These are phyloP conservation scores for Fusarium staphyleae DNA, from an alignment of 2,329 filamentous ascomycete genomes.

Conservation along the genomic window DNA sequence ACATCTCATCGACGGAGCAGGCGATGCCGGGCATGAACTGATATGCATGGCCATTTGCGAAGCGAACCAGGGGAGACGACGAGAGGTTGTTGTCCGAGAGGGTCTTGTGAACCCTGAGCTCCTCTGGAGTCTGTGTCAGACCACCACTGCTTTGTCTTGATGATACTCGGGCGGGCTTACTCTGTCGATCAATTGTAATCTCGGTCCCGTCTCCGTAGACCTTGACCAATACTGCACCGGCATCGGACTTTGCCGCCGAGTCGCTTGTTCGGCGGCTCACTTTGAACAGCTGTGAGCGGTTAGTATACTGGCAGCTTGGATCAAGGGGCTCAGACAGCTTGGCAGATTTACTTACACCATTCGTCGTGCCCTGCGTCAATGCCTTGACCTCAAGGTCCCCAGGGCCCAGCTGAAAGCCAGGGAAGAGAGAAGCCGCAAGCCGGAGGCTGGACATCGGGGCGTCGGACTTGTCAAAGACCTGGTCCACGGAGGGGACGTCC, in stretches of 20 bases:
- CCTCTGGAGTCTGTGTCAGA: slow-evolving; percentile 11
- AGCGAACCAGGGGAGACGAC: slow-evolving; percentile 28
- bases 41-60: slow-evolving; percentile 33
- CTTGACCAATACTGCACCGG: slow-evolving; percentile 25
- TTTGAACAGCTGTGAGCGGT: slow-evolving; percentile 28
- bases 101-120: slow-evolving; percentile 30
- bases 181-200: slow-evolving; percentile 33
- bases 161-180: slow-evolving; percentile 15
- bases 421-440: slow-evolving; percentile 24
- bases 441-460: slow-evolving; percentile 15
- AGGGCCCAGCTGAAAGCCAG: not conserved
- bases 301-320: not conserved
- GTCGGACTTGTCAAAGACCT: slow-evolving; percentile 23
- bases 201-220: slow-evolving; percentile 36
- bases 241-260: not conserved
- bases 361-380: slow-evolving; percentile 33
- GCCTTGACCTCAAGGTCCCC: slow-evolving; percentile 10
- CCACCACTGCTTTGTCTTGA: too few species aligned
- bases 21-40: slow-evolving; percentile 23
- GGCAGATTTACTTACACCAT: slow-evolving; percentile 22
- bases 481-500: slow-evolving; percentile 24
- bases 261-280: slow-evolving; percentile 1
- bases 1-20: slow-evolving; percentile 27
- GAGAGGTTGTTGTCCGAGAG: slow-evolving; percentile 29
- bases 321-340: not conserved